Conservation (phyloP, 2,329 filamentous ascomycete genomes). For the Hymenoscyphus occultus region DNA sequence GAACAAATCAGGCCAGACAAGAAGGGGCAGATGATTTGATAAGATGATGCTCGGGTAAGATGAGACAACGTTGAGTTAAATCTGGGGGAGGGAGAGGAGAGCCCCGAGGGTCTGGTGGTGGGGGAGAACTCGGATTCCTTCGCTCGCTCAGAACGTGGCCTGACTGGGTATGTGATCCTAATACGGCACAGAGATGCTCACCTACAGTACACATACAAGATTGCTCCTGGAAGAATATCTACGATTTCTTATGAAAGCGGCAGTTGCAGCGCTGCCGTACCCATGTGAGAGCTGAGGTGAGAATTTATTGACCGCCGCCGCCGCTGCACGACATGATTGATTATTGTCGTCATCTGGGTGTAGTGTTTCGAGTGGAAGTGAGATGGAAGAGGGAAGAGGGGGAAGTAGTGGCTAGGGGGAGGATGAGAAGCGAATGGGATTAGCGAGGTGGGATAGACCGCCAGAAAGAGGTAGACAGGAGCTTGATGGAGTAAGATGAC, state of each 20-base stretch:
- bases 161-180: background rate
- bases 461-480: background rate
- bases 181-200: background rate
- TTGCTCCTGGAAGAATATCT: background rate
- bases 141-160: background rate
- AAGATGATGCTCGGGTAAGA: slow-evolving; percentile 4
- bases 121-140: background rate
- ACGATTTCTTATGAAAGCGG: background rate
- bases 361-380: slow-evolving; percentile 2
- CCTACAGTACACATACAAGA: background rate
- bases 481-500: slow-evolving; percentile 3
- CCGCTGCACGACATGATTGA: slow-evolving; percentile 1
- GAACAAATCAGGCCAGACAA: background rate
- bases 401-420: background rate
- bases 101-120: slow-evolving; percentile 3
- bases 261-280: slow-evolving; percentile 1
- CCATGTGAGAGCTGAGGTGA: slow-evolving; percentile 6
- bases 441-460: slow-evolving; percentile 2
- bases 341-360: background rate
- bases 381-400: background rate
- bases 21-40: background rate
- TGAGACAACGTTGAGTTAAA: slow-evolving; percentile 4
- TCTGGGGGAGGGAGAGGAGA: slow-evolving; percentile 7
- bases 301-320: slow-evolving; percentile 4
- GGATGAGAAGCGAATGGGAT: background rate